Percentiles rank a stretch among this genome's conserved stretches.
Conservation (phyloP, 257 asterid genomes). For the Solanum chmielewskii region DNA sequence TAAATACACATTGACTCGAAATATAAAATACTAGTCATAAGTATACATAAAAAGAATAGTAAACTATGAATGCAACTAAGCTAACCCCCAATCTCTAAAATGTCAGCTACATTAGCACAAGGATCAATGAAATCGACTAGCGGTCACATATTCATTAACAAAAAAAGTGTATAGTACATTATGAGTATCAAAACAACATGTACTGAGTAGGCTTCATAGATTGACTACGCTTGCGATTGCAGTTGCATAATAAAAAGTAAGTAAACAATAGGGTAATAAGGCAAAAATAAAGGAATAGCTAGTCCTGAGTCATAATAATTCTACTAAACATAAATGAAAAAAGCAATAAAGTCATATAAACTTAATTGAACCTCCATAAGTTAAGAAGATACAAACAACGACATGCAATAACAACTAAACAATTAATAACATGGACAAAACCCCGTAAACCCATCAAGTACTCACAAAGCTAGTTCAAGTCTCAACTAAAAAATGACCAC, state of each 20-base stretch:
- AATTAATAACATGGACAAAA: background rate
- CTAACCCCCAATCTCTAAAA: background rate
- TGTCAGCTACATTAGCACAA: background rate
- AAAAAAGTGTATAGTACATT: no score
- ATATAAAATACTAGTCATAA: background rate
- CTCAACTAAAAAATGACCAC: background rate
- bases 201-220: background rate
- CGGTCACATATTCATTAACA: background rate
- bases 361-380: background rate
- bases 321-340: background rate
- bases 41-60: background rate
- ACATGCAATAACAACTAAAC: background rate
- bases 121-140: background rate
- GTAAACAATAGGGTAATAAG: background rate
- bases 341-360: background rate
- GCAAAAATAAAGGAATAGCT: background rate
- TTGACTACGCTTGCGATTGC: background rate
- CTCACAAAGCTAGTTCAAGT: background rate
- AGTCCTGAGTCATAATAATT: background rate
- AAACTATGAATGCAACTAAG: no score
- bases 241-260: background rate
- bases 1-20: background rate
- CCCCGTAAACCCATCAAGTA: background rate
- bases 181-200: background rate
- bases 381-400: no score